Percentiles rank a stretch among this genome's conserved stretches.
Evolutionary conservation across 768 basidiomycete genomes (phyloP).

Genomic region (Stropharia rugosoannulata): DNA sequence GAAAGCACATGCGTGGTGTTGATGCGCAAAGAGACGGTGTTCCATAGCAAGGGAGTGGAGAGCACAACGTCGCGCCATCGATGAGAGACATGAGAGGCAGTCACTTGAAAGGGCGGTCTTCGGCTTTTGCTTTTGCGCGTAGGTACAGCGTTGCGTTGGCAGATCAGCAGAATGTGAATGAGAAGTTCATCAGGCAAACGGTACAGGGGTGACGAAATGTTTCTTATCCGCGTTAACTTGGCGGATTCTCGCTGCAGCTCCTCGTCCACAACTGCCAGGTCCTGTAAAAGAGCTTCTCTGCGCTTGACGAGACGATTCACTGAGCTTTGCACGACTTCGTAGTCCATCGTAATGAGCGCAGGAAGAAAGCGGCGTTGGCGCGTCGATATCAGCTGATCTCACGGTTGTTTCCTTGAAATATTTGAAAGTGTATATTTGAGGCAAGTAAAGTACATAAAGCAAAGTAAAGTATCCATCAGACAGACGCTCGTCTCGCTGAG

Average conservation of each 20-base stretch:
- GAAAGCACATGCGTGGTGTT: slow-evolving; percentile 17
- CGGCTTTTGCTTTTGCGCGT: not conserved
- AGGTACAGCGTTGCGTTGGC: slow-evolving; percentile 15
- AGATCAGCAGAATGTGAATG: slow-evolving; percentile 34
- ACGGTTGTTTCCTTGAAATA: not conserved
- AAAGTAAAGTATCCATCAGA: slow-evolving; percentile 52
- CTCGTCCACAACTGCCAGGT: slow-evolving; percentile 31
- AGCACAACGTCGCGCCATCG: slow-evolving; percentile 42
- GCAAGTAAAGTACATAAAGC: slow-evolving; percentile 1
- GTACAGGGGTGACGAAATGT: slow-evolving; percentile 30
- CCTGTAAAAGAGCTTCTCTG: slow-evolving; percentile 29
- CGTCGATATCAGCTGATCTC: not conserved
- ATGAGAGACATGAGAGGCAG: slow-evolving; percentile 43
- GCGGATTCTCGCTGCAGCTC: slow-evolving; percentile 31
- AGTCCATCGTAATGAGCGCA: not conserved
- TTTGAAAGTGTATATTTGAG: not conserved
- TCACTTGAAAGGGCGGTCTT: slow-evolving; percentile 30
- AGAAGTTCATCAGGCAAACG: slow-evolving; percentile 42
- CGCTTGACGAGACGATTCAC: slow-evolving; percentile 27
- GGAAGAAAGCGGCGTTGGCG: not conserved
- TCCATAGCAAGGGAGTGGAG: slow-evolving; percentile 45
- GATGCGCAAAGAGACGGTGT: slow-evolving; percentile 31
- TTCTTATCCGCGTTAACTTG: slow-evolving; percentile 31
- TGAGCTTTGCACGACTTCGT: slow-evolving; percentile 9
- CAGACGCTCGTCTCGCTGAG: slow-evolving; percentile 60